Percentiles rank a stretch among this genome's conserved stretches.
phyloP scores from a whole-genome alignment of 306 rosid genomes.

The Cicer pinnatifidum region DNA sequence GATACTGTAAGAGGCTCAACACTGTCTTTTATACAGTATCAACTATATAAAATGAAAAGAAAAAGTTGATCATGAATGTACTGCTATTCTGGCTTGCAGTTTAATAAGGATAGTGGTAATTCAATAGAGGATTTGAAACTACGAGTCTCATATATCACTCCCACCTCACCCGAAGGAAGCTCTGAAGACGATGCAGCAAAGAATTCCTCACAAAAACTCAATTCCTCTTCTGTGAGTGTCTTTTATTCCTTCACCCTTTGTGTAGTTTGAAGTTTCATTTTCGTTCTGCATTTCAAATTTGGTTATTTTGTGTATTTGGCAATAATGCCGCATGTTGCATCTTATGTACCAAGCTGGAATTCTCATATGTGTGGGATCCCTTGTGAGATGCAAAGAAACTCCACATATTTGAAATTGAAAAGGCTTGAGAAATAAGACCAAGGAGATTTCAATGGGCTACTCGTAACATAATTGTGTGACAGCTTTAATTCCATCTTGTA shows the following conservation, averaged over 20 bases:
- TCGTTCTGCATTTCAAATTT: slow-evolving; percentile 21
- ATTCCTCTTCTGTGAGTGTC: slow-evolving; percentile 70
- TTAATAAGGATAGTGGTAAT: slow-evolving; percentile 82
- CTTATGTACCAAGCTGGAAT: slow-evolving; percentile 19
- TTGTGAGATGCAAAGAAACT: slow-evolving; percentile 15
- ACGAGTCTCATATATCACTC: slow-evolving; percentile 63
- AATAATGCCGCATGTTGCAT: slow-evolving; percentile 23
- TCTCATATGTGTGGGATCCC: not conserved
- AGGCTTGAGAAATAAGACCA: not conserved
- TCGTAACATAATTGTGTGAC: not conserved
- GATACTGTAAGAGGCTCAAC: slow-evolving; percentile 67
- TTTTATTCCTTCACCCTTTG: slow-evolving; percentile 7
- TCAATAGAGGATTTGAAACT: slow-evolving; percentile 84
- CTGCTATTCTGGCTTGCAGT: slow-evolving; percentile 57
- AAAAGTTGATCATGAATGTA: slow-evolving; percentile 20
- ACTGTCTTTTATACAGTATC: slow-evolving; percentile 40
- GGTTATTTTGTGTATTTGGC: slow-evolving; percentile 27
- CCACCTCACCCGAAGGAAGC: slow-evolving; percentile 58
- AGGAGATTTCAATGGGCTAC: slow-evolving; percentile 23
- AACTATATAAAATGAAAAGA: slow-evolving; percentile 29
- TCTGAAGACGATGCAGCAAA: slow-evolving; percentile 63
- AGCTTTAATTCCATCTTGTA: slow-evolving; percentile 4
- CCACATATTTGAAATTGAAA: not conserved
- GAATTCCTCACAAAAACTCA: slow-evolving; percentile 54
- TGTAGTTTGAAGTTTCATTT: slow-evolving; percentile 26